Percentiles rank a stretch among this genome's conserved stretches.
phyloP scores from a whole-genome alignment of 2,329 filamentous ascomycete genomes.

The Trichoderma hamatum region DNA sequence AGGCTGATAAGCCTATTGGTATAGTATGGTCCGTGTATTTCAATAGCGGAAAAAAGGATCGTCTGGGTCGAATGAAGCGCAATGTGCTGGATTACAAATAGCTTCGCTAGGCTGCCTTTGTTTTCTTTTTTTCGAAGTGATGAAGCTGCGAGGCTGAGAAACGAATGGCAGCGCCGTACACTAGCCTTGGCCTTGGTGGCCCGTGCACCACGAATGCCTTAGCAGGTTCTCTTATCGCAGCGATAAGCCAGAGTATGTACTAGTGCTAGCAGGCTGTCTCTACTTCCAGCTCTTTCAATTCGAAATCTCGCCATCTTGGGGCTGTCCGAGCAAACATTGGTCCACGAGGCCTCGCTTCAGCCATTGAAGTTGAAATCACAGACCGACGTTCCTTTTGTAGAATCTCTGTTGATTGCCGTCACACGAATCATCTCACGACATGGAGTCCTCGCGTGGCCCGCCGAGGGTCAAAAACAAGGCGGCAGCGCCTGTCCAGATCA shows the following conservation, averaged over 20 bases:
- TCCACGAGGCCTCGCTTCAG: not conserved
- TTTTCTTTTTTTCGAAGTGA: constrained; percentile 19
- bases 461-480: constrained; percentile 99
- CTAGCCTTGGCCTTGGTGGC: constrained; percentile 19
- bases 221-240: constrained; percentile 22
- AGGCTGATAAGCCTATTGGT: constrained; percentile 5
- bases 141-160: constrained; percentile 34
- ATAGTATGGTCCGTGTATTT: not conserved
- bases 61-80: not conserved
- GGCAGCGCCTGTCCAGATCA: constrained; percentile 86
- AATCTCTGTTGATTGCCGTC: no score
- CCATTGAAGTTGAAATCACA: not conserved
- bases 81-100: not conserved
- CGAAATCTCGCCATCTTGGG: constrained; percentile 31
- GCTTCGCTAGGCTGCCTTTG: constrained; percentile 28
- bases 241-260: constrained; percentile 13
- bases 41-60: not conserved
- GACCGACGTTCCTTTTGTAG: not conserved
- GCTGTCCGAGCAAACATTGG: not conserved
- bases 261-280: not conserved
- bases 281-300: constrained; percentile 29
- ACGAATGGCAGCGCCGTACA: constrained; percentile 25
- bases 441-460: constrained; percentile 90
- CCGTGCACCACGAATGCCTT: constrained; percentile 24
- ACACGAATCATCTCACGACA: constrained; percentile 46